Evolutionary conservation across 768 basidiomycete species (phyloP).

Genomic region (Lactarius sanguifluus): DNA sequence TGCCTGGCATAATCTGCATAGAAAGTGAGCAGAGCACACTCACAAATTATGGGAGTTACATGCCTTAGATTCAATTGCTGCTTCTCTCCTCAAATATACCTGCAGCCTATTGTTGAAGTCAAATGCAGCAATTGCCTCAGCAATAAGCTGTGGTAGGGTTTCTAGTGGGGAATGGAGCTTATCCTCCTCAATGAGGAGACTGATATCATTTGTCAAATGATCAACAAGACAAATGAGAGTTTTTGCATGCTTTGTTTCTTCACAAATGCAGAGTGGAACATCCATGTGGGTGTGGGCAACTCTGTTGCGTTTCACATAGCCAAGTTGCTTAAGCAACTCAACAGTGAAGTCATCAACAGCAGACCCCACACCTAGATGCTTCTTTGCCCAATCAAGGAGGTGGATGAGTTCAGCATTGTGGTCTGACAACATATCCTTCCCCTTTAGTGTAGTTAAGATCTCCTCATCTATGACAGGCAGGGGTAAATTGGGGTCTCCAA

Average conservation of each 20-base stretch:
- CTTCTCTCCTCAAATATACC: background rate
- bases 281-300: background rate
- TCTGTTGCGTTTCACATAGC: constrained; percentile 8
- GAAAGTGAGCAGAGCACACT: background rate
- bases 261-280: background rate
- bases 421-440: background rate
- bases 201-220: constrained; percentile 8
- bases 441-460: background rate
- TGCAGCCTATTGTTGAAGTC: background rate
- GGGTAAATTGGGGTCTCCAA: background rate
- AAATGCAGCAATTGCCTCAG: background rate
- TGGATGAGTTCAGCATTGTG: background rate
- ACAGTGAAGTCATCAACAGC: constrained; percentile 17
- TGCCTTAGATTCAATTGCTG: background rate
- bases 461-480: background rate
- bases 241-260: background rate
- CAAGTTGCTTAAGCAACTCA: background rate
- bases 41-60: background rate
- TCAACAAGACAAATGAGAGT: constrained; percentile 12
- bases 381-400: constrained; percentile 5
- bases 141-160: background rate
- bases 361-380: background rate
- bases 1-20: constrained; percentile 35
- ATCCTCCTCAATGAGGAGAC: constrained; percentile 20
- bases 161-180: background rate